Base-by-base conservation (phyloP, 768 basidiomycete species). In the Mycena metata region DNA sequence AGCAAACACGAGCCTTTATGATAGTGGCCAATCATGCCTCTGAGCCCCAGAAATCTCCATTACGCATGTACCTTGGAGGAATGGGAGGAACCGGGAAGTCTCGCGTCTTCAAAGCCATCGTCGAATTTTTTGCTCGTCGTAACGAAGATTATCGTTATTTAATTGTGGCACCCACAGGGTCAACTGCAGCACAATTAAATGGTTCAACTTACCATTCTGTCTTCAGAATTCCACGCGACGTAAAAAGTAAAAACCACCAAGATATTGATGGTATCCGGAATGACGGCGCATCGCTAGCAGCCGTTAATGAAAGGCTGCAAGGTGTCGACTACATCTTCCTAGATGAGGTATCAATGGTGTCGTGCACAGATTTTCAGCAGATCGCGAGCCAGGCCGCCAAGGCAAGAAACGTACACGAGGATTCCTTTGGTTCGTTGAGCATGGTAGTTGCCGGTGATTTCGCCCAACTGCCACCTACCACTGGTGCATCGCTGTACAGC, bases 401-500 rank as follows among this genome's bases (percentile, higher is more conserved):
- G 39, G 49, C 33, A 52, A 61, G 23, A 36, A 60, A 33, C 24
- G 55, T 36, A 39, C n/a, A 26, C 16, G 26, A 46, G 30, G 43
- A 52, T 3, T 60, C 75, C 17, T 80, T 77, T 69, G 79, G 76
- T 12, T 75, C 77, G 1, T 70, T 75, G 16, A 77, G 73, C 39
- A 72, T 82, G 54, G 79, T 82, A n/a, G 70, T 80, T 51, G 78
- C 79, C 17, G 80, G 80, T 1, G 79, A 82, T 52, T 80, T 82
- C 73, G 79, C 75, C 1, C 80, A 82, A 51, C 59, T 82, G 5
- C 80, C 79, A 11, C 80, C 73, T 12, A 69, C 65, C 3, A 67
- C 47, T 30, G 42, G 24, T 66, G 61, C 33, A 13, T 26, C n/a
- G 5, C 17, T 67, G 24, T 67, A 15, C 61, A 45, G 33, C 17